A percentile compares a stretch with the other conserved stretches of the same genome.
phyloP scores from a whole-genome alignment of 139 green algal species.

The Volvox africanus region DNA sequence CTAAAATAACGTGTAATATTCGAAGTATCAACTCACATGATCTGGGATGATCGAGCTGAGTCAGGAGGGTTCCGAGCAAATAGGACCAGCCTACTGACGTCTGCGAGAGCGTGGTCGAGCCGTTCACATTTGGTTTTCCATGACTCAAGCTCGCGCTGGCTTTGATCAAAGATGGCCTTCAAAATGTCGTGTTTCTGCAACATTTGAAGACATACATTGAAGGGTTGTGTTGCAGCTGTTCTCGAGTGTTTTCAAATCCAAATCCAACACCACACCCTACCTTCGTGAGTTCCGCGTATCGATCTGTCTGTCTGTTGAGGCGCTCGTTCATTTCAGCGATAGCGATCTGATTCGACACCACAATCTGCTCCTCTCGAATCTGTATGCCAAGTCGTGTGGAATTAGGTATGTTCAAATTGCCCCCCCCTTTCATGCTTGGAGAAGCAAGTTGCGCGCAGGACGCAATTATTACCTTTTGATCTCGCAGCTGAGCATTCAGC shows the following conservation, averaged over 20 bases:
- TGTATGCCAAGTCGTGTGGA: neutral
- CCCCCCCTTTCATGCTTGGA: too few relatives aligned
- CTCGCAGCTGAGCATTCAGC: conserved; percentile 4
- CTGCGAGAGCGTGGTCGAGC: conserved; percentile 25
- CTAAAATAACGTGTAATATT: neutral
- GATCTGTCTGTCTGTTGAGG: neutral
- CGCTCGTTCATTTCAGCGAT: conserved; percentile 30
- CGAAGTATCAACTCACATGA: conserved; percentile 20
- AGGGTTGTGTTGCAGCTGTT: neutral
- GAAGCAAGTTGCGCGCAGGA: too few relatives aligned
- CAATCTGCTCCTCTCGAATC: conserved; percentile 26
- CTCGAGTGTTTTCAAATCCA: neutral
- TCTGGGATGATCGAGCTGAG: conserved; percentile 34
- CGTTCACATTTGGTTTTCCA: conserved; percentile 41
- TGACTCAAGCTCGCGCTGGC: conserved; percentile 28
- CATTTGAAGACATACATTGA: neutral
- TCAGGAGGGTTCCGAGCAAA: conserved; percentile 36
- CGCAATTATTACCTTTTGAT: neutral
- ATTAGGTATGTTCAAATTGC: too few relatives aligned
- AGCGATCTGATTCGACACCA: neutral
- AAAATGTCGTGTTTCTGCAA: conserved; percentile 18
- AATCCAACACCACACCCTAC: neutral
- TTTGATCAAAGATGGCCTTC: conserved; percentile 1
- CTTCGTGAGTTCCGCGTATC: conserved; percentile 31
- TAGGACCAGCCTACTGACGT: conserved; percentile 29